phyloP scores from a whole-genome alignment of 352 stramenopile genomes.

The Thraustochytrium sp. region DNA sequence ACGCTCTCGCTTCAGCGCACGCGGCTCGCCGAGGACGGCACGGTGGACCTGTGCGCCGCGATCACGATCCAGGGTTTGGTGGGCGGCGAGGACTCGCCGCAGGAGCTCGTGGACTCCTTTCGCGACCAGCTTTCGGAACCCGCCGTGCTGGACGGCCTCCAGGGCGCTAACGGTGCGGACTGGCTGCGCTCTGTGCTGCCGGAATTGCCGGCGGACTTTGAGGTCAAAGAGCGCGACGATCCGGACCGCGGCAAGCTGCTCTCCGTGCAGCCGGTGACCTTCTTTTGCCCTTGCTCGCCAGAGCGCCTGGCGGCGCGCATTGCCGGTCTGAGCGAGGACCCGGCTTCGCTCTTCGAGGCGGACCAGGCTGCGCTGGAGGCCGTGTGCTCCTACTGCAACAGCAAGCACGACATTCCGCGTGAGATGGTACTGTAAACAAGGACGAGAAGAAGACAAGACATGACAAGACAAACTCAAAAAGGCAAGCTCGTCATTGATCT shows the following conservation, averaged over 20 bases:
- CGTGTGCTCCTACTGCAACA: slow-evolving; percentile 11
- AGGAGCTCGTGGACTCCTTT: background rate
- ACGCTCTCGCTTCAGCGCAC: background rate
- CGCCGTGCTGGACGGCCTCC: background rate
- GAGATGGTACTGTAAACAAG: no score
- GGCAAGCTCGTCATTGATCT: no score
- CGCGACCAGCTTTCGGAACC: background rate
- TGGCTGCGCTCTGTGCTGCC: background rate
- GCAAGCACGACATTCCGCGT: background rate
- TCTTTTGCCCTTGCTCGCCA: slow-evolving; percentile 28
- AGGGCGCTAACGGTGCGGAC: background rate
- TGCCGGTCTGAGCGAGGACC: background rate
- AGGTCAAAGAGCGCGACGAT: background rate
- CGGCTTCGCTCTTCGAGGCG: background rate
- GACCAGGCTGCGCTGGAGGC: background rate
- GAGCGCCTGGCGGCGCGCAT: background rate
- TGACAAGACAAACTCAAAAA: no score
- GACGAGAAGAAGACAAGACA: no score
- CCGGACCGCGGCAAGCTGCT: background rate
- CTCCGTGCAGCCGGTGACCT: background rate
- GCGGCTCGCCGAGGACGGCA: background rate
- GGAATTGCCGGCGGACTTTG: background rate
- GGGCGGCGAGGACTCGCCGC: background rate
- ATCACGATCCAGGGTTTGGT: slow-evolving; percentile 8
- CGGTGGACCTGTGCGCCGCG: background rate